Base-by-base conservation (phyloP, 495 filamentous ascomycete genomes). In the Hyphodiscus hymeniophilus region DNA sequence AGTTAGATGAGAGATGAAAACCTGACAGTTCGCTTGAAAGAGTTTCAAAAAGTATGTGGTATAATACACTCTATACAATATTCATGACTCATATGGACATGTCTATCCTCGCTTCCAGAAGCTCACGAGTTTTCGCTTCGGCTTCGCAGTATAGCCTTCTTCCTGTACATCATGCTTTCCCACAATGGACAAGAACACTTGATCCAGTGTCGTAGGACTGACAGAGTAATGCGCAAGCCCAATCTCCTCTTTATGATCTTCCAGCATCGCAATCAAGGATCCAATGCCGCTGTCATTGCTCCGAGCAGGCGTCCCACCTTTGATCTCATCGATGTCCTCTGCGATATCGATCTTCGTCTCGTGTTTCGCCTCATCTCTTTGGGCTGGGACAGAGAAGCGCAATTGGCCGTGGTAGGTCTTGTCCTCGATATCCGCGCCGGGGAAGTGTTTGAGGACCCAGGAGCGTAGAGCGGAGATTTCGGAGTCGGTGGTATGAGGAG, bases 161-260 rank as follows among this genome's bases (percentile, higher is more conserved):
- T 94, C 89, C 44, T 73, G 64, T 2, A 94, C 76, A 63, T 87
- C 76, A 61, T 91, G 82, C 61, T 75, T 74, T 15, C 79, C 77
- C 0, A 92, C 86, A 51, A 94, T 88, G 32, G 66, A 77, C 66
- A 95, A 66, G 64, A 95, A 95, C 0, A 94, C 87, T 67, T 92
- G 84, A 64, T 94, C 89, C 48, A 94, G 70, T 28, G 85, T 90
- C 41, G 86, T 89, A 51, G 84, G 85, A 38, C 75, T 82, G 53
- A 90, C 84, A 38, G 80, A 84, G 60, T 85, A 94, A 60, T 87
- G 84, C 66, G 85, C 81, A 22, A 92, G 69, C 0, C 85, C 83
- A 36, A 91, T 58, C 15, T 61, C 62, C 22, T 78, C 68, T 56
- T 80, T 84, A 40, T 77, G 66, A 54, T 73, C 74, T 63, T 94